These are phyloP conservation scores for Vanderwaltozyma verrucispora DNA, from an alignment of 805 yeast species.

Conservation along the genomic window DNA sequence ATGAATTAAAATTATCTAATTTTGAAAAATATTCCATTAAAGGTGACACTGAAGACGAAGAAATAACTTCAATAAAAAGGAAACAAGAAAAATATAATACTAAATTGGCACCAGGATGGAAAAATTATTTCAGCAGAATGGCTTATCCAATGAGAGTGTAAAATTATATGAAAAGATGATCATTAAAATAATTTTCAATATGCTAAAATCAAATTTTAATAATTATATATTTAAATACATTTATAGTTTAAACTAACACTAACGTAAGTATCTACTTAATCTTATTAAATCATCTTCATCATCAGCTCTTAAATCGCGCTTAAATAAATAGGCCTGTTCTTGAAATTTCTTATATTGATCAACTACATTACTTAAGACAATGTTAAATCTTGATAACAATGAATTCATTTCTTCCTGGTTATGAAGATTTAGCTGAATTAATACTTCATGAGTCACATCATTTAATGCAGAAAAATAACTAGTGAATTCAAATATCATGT, in stretches of 20 bases:
- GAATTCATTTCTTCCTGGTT: slow-evolving; percentile 17
- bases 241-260: neutral
- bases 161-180: neutral
- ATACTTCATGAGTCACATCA: slow-evolving; percentile 27
- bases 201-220: neutral
- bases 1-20: slow-evolving; percentile 4
- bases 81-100: slow-evolving; percentile 10
- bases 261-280: slow-evolving; percentile 33
- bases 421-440: slow-evolving; percentile 23
- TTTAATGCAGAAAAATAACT: slow-evolving; percentile 31
- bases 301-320: slow-evolving; percentile 45
- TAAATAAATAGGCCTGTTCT: slow-evolving; percentile 33
- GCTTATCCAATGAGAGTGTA: slow-evolving; percentile 19
- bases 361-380: slow-evolving; percentile 34
- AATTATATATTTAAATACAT: too few species aligned
- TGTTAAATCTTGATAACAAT: slow-evolving; percentile 26
- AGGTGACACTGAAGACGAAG: slow-evolving; percentile 4
- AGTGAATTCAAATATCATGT: slow-evolving; percentile 32
- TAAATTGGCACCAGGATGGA: slow-evolving; percentile 11
- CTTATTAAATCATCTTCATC: slow-evolving; percentile 37
- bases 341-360: slow-evolving; percentile 36
- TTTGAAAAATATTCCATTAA: neutral
- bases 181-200: neutral
- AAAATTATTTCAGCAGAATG: slow-evolving; percentile 17
- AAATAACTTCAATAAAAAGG: slow-evolving; percentile 1